Evolutionary conservation across 306 rosid species (phyloP).

Genomic region (Castanea mollissima): DNA sequence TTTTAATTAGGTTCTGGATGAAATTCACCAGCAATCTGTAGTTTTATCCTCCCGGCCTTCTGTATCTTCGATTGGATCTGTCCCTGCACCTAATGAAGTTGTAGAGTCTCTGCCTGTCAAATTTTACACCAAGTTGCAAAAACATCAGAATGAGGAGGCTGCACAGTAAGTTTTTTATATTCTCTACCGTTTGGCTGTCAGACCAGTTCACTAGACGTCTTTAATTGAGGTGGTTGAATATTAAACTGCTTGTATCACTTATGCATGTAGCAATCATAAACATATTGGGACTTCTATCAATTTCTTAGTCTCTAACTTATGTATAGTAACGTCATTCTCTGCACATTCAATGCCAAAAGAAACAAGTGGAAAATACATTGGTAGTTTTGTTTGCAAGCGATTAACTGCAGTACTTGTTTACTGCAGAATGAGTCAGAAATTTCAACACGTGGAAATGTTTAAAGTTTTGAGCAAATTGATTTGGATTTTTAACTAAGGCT

Average conservation of each 20-base stretch:
- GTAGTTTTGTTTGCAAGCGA: too few species aligned
- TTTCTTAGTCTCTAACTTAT: neutral
- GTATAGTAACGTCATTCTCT: neutral
- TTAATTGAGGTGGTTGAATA: neutral
- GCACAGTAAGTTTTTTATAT: conserved; percentile 69
- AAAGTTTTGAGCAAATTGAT: neutral
- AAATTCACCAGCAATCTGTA: conserved; percentile 99
- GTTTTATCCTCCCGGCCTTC: conserved; percentile 93
- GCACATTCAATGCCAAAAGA: neutral
- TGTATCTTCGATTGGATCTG: conserved; percentile 92
- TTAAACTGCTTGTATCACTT: neutral
- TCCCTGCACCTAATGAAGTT: conserved; percentile 91
- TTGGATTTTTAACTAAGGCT: too few species aligned
- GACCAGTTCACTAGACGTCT: neutral
- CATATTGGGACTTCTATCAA: neutral
- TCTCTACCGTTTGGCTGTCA: neutral
- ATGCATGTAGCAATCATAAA: neutral
- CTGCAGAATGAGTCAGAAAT: neutral
- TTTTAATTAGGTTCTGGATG: conserved; percentile 99
- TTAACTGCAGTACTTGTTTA: neutral
- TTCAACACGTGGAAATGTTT: neutral
- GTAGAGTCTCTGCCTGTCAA: conserved; percentile 96
- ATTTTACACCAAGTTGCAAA: conserved; percentile 59
- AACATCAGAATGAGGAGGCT: conserved; percentile 77
- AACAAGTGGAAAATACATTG: neutral